Evolutionary conservation across 2,329 filamentous ascomycete species (phyloP), one percentile per base, ranked within the genome.

Genomic region (Parastagonospora nodorum): DNA sequence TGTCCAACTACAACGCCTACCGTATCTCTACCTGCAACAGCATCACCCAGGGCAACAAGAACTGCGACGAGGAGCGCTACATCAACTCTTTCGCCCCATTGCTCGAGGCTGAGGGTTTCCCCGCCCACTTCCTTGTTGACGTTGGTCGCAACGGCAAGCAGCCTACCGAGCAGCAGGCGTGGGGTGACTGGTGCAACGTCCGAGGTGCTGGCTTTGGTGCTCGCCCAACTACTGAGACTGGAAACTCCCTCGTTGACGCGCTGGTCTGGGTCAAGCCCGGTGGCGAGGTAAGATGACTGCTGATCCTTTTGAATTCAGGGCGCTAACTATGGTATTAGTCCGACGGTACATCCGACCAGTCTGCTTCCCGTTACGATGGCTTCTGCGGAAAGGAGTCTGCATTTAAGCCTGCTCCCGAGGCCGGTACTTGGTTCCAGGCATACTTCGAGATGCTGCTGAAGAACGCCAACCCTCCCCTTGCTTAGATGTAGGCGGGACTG

Each of bases 181-280:
- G 84, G 84, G 85, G 85, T 36, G 79, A 88, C 67, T 88, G 86
- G 86, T 88, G 86, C 77, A 88, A 87, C 64, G 78, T 86, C 53
- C 80, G 76, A 41, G 82, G 80, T 29, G 82, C 84, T 50, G 86
- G 86, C 7, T 88, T 88, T 54, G 87, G 86, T 52, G 72, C 73
- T n/a, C 80, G 84, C n/a, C 85, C 85, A 1, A 82, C 82, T 3
- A 78, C 84, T n/a, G 76, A 83, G 65, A 88, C 86, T 8, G 83
- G 82, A 11, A 79, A 84, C 55, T 66, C 73, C 1, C 75, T 86
- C 14, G 77, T 82, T 30, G 87, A 89, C 68, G 84, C 86, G 35
- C 86, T 88, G 58, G 86, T 88, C 50, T 88, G 86, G 86, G 76
- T 88, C 60, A 89, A 88, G 80, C 86, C 86, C 4, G 86, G 86